Conservation (phyloP, 805 yeast species). For the Kuraishia borneana region DNA sequence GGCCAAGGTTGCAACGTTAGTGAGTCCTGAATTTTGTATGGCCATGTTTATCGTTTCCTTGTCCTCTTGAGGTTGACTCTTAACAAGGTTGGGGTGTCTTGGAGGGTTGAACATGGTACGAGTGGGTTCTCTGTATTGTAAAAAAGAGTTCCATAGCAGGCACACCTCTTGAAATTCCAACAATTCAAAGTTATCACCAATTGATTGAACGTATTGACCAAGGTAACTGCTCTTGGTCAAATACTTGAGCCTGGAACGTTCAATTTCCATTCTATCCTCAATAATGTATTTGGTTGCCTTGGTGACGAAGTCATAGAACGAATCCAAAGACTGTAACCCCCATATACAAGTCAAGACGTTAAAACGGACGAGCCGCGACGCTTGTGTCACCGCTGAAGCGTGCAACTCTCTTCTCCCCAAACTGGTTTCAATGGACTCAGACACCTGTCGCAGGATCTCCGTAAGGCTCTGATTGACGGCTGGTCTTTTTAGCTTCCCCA, state of each 20-base stretch:
- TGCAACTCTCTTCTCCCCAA: background rate
- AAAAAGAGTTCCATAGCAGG: constrained; percentile 29
- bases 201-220: constrained; percentile 32
- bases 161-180: constrained; percentile 36
- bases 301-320: constrained; percentile 26
- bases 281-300: constrained; percentile 20
- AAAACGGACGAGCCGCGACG: background rate
- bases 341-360: constrained; percentile 18
- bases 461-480: background rate
- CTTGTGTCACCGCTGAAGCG: background rate
- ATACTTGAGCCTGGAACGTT: constrained; percentile 1
- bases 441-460: background rate
- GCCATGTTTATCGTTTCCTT: background rate
- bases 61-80: constrained; percentile 1
- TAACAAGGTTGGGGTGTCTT: background rate
- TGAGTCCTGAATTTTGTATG: constrained; percentile 6
- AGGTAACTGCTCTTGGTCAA: constrained; percentile 26
- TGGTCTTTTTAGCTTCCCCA: background rate
- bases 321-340: constrained; percentile 37
- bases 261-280: constrained; percentile 18
- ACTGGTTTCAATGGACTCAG: background rate
- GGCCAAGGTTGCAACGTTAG: constrained; percentile 3
- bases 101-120: background rate
- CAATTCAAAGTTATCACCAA: constrained; percentile 27
- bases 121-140: constrained; percentile 19